Conservation (phyloP, 208 protist genomes). For the Acanthamoeba royreba region DNA sequence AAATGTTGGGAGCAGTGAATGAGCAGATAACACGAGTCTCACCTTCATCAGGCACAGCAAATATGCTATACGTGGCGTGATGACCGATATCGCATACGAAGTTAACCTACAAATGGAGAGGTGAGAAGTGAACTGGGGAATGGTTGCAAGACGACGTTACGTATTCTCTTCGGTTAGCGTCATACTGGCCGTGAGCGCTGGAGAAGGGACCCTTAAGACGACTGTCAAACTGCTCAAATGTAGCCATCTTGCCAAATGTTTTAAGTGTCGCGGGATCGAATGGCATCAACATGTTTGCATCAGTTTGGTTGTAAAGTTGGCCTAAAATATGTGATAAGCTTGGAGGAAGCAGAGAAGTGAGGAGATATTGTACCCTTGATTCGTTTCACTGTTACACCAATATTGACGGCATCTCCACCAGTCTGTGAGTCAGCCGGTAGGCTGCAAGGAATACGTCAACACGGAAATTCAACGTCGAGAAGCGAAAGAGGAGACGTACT, state of each 20-base stretch:
- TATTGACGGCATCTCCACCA: neutral
- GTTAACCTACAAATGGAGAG: no score
- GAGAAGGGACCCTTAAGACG: neutral
- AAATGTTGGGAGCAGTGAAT: neutral
- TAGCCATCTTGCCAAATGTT: neutral
- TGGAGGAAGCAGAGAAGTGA: no score
- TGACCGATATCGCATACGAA: neutral
- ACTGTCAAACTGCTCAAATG: neutral
- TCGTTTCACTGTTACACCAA: neutral
- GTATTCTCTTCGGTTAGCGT: neutral
- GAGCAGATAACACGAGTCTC: neutral
- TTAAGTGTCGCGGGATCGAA: neutral
- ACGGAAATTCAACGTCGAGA: no score
- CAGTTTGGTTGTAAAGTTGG: neutral
- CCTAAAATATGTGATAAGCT: neutral
- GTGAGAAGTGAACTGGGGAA: neutral
- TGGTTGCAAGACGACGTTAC: no score
- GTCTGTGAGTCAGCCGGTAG: neutral
- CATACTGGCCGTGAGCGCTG: neutral
- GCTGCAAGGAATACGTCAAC: neutral
- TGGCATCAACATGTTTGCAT: neutral
- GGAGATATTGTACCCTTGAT: neutral
- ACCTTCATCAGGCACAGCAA: neutral
- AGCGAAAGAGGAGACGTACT: no score
- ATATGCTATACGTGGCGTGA: neutral